Base-by-base conservation (phyloP, 2,329 filamentous ascomycete genomes). In the Xylariaceae sp. region DNA sequence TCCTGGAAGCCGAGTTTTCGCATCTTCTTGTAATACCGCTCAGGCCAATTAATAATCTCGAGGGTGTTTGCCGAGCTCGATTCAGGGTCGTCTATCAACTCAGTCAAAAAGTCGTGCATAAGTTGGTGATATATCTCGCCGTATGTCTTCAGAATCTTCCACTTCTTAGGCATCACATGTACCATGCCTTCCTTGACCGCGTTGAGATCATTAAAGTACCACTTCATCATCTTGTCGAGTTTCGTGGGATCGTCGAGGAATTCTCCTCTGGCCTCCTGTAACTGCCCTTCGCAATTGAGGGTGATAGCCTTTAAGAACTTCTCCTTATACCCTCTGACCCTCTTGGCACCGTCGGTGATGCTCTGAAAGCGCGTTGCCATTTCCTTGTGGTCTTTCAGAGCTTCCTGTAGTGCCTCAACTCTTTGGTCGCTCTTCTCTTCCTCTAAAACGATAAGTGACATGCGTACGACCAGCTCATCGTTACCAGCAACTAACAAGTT, bases 161-260 rank as follows among this genome's bases (percentile, higher is more conserved):
- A 98, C 64, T 93, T 95, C 67, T 87, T 91, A 8, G 94, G 93
- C 80, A 96, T 90, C 39, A 98, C 74, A 19, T 81, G 79, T 45
- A 86, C 80, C 87, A 98, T 95, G 58, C 93, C 91, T 48, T 94
- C 77, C 64, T 91, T 89, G 59, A 96, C 91, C 3, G 89, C 89
- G 64, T 94, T 95, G 29, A 98, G 77, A 63, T 98, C 91, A 68
- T 97, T 96, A 71, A 97, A 98, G 66, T 83, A 98, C 93, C 93
- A 98, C 58, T 87, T 87, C 66, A 95, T 80, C 51, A 79, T 82
- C 71, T 95, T 95, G 50, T 94, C 87, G 35, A 98, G 73, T 55
- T 79, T 81, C 37, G 83, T 78, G 0, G 93, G 87, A 58, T 97
- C 89, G 29, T 85, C 85, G 39, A 91, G 68, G 63, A 98, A 97